phyloP scores from a whole-genome alignment of 345 rosid genomes.

The Microcos paniculata region DNA sequence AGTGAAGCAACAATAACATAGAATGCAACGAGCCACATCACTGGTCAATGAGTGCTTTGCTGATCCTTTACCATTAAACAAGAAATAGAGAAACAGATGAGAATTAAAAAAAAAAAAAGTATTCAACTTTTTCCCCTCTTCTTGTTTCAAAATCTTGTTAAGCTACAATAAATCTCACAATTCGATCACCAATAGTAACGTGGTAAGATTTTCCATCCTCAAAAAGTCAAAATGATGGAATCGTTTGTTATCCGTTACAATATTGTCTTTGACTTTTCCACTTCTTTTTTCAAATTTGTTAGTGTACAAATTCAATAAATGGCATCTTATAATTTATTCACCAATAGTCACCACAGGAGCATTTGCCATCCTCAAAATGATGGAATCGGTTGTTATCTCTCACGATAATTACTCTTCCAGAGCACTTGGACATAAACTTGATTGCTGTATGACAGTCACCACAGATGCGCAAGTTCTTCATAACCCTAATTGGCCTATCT shows the following conservation, averaged over 20 bases:
- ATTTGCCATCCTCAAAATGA: constrained; percentile 75
- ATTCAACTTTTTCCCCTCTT: background rate
- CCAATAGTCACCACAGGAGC: constrained; percentile 94
- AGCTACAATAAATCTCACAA: constrained; percentile 3
- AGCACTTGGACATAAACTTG: constrained; percentile 75
- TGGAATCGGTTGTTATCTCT: constrained; percentile 87
- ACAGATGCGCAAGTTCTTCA: constrained; percentile 87
- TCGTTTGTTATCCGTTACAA: constrained; percentile 71
- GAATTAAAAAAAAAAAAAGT: background rate
- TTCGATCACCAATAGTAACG: constrained; percentile 63
- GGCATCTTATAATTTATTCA: constrained; percentile 27
- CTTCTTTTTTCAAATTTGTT: background rate
- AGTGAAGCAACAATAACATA: background rate
- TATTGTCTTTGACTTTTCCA: constrained; percentile 22
- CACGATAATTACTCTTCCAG: constrained; percentile 73
- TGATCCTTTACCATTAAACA: background rate
- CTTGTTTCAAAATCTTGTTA: background rate
- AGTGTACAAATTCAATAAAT: constrained; percentile 10
- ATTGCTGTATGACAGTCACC: constrained; percentile 91
- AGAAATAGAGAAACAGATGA: background rate
- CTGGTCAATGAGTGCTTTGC: background rate
- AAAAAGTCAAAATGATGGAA: constrained; percentile 75
- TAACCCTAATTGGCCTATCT: constrained; percentile 67
- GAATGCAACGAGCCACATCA: background rate
- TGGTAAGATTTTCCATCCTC: too few relatives aligned